Base-by-base conservation (phyloP, 1,284 basidiomycete genomes). In the Peniophora sp. region DNA sequence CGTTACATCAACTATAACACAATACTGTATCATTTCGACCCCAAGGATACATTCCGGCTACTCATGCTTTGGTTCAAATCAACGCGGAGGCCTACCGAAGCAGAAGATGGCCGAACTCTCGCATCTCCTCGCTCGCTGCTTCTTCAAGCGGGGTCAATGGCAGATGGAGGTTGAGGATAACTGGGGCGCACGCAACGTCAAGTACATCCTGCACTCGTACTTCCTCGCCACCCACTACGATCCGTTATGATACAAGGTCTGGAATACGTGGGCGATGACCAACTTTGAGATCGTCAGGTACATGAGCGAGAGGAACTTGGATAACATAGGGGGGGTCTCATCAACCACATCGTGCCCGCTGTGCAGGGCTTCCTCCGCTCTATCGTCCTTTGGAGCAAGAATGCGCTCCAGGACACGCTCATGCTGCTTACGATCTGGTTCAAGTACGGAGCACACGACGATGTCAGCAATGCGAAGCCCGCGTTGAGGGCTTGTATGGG, bases 281-380 rank as follows among this genome's bases (percentile, higher is more conserved):
- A 98, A 98, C 67, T 97, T 97, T 58, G 93, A 98, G 57, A 92
- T 98, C 55, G 88, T 99, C 53, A 77, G 79, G n/a, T 80, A 86
- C 60, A 71, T 93, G 55, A 70, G 69, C 39, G 79, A 85, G 54
- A 79, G 81, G 57, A 70, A 70, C 11, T 68, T 75, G n/a, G 87
- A 89, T 50, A 67, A 89, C n/a, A 83, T 1, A 78, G 83, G 12
- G 78, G 78, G 41, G 79, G 81, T 52, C 78, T 97, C 47, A 85
- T 88, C 25, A 80, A 83, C 9, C 92, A 97, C 66, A 92, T 97
- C 53, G 92, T 97, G 2, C 93, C 96, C 48, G 90, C 97, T 3
- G 88, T 98, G n/a, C 85, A 90, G 73, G 93, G 93, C 12, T 95
- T 99, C 76, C 94, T 99, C 82, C 85, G 89, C 10, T 99, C 97